A percentile compares a stretch with the other conserved stretches of the same genome.
phyloP scores from a whole-genome alignment of 257 asterid species.

The Hygrophila difformis region DNA sequence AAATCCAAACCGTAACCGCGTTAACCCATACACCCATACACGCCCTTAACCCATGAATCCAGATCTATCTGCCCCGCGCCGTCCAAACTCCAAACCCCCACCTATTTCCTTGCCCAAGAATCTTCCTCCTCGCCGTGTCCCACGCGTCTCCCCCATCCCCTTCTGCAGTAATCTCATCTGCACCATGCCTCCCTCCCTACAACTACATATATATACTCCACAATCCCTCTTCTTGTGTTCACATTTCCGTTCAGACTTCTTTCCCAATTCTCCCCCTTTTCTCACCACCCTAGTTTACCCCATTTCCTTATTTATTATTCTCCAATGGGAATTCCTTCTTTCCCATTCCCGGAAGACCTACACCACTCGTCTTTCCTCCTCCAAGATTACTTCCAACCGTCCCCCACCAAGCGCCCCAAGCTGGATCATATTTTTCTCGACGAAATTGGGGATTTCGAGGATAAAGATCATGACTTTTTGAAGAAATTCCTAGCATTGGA shows the following conservation, averaged over 20 bases:
- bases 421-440: conserved; percentile 8
- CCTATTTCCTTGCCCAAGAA: background rate
- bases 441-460: conserved; percentile 25
- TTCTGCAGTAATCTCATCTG: too few species aligned
- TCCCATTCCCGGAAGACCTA: conserved; percentile 31
- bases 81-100: background rate
- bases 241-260: conserved; percentile 20
- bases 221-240: conserved; percentile 24
- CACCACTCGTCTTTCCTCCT: conserved; percentile 18
- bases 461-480: conserved; percentile 2
- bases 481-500: too few species aligned
- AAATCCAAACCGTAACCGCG: too few species aligned
- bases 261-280: background rate
- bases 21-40: too few species aligned
- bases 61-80: too few species aligned
- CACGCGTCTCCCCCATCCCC: conserved; percentile 23
- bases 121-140: conserved; percentile 26
- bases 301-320: background rate
- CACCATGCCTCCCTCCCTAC: background rate
- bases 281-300: too few species aligned
- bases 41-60: too few species aligned
- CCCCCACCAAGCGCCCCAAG: conserved; percentile 9
- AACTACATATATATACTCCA: conserved; percentile 2
- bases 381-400: conserved; percentile 15
- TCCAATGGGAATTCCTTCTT: conserved; percentile 46